A percentile compares a stretch with the other conserved stretches of the same genome.
Conservation (phyloP, 306 rosid species). For the Glycine latifolia region DNA sequence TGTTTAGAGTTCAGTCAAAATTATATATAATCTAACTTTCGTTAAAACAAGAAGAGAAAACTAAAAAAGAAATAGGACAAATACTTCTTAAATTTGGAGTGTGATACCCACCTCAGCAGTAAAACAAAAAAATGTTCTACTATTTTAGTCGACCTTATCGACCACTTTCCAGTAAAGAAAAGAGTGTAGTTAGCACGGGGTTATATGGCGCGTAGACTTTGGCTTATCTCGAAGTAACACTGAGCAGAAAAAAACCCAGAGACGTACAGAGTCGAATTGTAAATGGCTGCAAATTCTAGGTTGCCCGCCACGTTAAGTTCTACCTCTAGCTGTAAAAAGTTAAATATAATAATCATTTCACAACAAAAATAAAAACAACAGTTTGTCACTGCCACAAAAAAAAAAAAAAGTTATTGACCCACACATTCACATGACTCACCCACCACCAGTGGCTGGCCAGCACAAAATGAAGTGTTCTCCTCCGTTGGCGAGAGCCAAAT, state of each 20-base stretch:
- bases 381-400: too few relatives aligned
- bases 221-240: slow-evolving; percentile 46
- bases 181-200: slow-evolving; percentile 18
- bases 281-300: slow-evolving; percentile 84
- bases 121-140: background rate
- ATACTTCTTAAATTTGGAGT: background rate
- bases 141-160: background rate
- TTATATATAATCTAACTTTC: background rate
- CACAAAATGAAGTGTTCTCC: slow-evolving; percentile 45
- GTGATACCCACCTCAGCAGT: too few relatives aligned
- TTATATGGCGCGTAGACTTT: slow-evolving; percentile 46
- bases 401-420: slow-evolving; percentile 30
- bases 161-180: background rate
- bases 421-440: slow-evolving; percentile 49
- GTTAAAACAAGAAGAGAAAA: background rate
- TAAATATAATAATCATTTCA: slow-evolving; percentile 31
- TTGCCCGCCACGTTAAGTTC: slow-evolving; percentile 77
- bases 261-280: slow-evolving; percentile 59
- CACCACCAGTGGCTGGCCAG: slow-evolving; percentile 45
- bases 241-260: slow-evolving; percentile 65
- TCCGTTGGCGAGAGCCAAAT: background rate
- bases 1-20: background rate
- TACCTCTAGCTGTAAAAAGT: slow-evolving; percentile 60
- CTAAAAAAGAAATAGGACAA: background rate
- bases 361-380: too few relatives aligned